These are phyloP conservation scores for Pyrenophora teres DNA, from an alignment of 2,329 filamentous ascomycete species.

Conservation along the genomic window DNA sequence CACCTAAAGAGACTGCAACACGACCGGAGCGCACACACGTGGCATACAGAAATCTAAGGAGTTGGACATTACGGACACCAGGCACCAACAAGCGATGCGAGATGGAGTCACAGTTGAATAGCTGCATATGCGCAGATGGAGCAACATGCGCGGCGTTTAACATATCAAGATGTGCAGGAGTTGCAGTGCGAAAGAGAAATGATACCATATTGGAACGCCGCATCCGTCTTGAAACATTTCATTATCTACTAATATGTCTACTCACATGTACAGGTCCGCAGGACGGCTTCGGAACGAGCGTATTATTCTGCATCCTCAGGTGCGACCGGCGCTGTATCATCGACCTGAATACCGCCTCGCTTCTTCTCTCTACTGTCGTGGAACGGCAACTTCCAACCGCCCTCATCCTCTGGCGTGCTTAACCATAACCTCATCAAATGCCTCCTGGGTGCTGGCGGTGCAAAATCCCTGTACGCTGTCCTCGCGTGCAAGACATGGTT, in stretches of 20 bases:
- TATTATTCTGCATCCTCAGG: slow-evolving; percentile 75
- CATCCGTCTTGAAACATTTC: background rate
- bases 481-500: slow-evolving; percentile 79
- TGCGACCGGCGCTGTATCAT: slow-evolving; percentile 75
- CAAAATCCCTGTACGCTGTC: slow-evolving; percentile 76
- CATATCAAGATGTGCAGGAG: slow-evolving; percentile 20
- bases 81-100: slow-evolving; percentile 26
- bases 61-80: slow-evolving; percentile 22
- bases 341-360: slow-evolving; percentile 84
- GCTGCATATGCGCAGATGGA: slow-evolving; percentile 10
- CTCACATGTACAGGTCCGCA: background rate
- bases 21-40: slow-evolving; percentile 4
- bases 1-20: slow-evolving; percentile 3
- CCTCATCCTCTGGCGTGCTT: slow-evolving; percentile 78
- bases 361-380: slow-evolving; percentile 83
- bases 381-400: slow-evolving; percentile 84
- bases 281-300: background rate
- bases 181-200: slow-evolving; percentile 27
- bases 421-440: slow-evolving; percentile 87
- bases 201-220: slow-evolving; percentile 31
- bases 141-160: slow-evolving; percentile 29
- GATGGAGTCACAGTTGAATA: slow-evolving; percentile 19
- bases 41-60: slow-evolving; percentile 14
- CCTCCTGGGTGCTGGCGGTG: slow-evolving; percentile 69
- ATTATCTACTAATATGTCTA: background rate